A percentile compares a stretch with the other conserved stretches of the same genome.
These are phyloP conservation scores for Sphaerulina populicola DNA, from an alignment of 2,329 filamentous ascomycete genomes.

Conservation along the genomic window DNA sequence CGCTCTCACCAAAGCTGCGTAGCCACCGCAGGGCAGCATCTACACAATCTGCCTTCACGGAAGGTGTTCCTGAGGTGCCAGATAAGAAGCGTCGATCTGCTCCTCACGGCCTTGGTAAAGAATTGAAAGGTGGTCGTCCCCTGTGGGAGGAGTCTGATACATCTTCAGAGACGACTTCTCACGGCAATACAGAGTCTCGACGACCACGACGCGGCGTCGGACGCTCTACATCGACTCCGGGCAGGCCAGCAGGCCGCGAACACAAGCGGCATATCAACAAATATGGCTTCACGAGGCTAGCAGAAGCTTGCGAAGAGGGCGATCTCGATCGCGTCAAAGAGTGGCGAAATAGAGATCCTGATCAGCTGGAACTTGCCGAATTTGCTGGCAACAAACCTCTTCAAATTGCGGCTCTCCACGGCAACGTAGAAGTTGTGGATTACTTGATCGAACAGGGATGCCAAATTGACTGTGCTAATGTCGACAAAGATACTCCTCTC, in stretches of 20 bases:
- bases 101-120: slow-evolving; percentile 41
- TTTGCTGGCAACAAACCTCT: slow-evolving; percentile 95
- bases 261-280: slow-evolving; percentile 83
- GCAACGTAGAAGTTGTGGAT: slow-evolving; percentile 76
- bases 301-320: slow-evolving; percentile 80
- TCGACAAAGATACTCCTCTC: slow-evolving; percentile 76
- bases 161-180: slow-evolving; percentile 39
- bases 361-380: slow-evolving; percentile 81
- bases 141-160: slow-evolving; percentile 58
- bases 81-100: slow-evolving; percentile 37
- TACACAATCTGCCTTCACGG: slow-evolving; percentile 52
- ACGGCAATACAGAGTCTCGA: slow-evolving; percentile 51
- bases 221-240: slow-evolving; percentile 47
- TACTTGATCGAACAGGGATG: slow-evolving; percentile 79
- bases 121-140: slow-evolving; percentile 21
- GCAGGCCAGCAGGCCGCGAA: slow-evolving; percentile 48
- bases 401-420: slow-evolving; percentile 84
- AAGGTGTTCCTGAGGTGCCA: slow-evolving; percentile 37
- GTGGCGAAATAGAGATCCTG: slow-evolving; percentile 67
- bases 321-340: slow-evolving; percentile 71
- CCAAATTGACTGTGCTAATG: slow-evolving; percentile 68
- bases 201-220: slow-evolving; percentile 49
- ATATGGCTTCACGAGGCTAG: slow-evolving; percentile 81
- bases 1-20: slow-evolving; percentile 52
- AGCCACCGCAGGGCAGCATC: slow-evolving; percentile 57